A percentile compares a stretch with the other conserved stretches of the same genome.
Conservation (phyloP, 2,329 filamentous ascomycete genomes). For the Pseudogymnoascus sp. region DNA sequence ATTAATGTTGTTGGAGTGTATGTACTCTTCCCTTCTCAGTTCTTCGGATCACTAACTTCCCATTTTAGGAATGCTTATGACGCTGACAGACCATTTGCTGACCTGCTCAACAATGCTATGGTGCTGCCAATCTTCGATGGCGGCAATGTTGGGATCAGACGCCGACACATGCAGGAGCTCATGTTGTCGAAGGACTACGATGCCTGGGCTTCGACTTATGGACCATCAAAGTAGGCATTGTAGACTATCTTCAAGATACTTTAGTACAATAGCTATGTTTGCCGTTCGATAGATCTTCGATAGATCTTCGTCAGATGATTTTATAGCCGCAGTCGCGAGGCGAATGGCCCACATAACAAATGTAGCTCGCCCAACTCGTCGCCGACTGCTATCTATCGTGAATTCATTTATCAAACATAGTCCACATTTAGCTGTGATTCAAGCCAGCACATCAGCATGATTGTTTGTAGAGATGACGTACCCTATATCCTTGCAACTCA, state of each 20-base stretch:
- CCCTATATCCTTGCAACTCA: not conserved
- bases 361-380: not conserved
- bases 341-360: not conserved
- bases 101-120: constrained; percentile 37
- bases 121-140: constrained; percentile 43
- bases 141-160: constrained; percentile 44
- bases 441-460: not conserved
- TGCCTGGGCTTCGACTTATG: constrained; percentile 35
- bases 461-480: not conserved
- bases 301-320: not conserved
- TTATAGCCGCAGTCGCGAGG: not conserved
- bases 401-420: not conserved
- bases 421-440: not conserved
- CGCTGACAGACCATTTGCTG: constrained; percentile 29
- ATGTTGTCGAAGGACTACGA: constrained; percentile 37
- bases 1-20: constrained; percentile 45
- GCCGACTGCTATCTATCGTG: not conserved
- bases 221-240: constrained; percentile 3
- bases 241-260: not conserved
- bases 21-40: constrained; percentile 15
- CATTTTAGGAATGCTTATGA: constrained; percentile 32
- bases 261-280: not conserved
- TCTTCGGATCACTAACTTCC: constrained; percentile 9
- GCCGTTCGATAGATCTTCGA: not conserved
- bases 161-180: constrained; percentile 38